Conservation (phyloP, 2,329 filamentous ascomycete genomes). For the Pestalotiopsis sp. region DNA sequence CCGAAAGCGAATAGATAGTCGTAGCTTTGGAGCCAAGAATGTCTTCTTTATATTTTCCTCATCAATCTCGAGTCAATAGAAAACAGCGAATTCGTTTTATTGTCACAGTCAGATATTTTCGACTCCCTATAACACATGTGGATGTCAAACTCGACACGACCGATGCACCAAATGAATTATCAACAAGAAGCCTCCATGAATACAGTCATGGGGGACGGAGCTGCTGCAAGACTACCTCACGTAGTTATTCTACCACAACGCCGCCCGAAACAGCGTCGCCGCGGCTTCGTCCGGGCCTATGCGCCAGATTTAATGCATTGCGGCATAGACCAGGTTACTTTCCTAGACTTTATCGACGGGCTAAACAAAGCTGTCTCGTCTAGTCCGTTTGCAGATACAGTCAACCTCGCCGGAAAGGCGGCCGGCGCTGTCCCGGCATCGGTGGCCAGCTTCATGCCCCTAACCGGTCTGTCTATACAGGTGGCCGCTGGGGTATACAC, state of each 20-base stretch:
- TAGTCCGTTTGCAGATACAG: conserved; percentile 12
- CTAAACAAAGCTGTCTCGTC: conserved; percentile 17
- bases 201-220: neutral
- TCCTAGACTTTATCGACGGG: conserved; percentile 26
- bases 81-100: too few species aligned
- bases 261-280: conserved; percentile 22
- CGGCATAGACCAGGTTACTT: conserved; percentile 25
- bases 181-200: neutral
- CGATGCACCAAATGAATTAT: too few species aligned
- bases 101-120: too few species aligned
- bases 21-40: neutral
- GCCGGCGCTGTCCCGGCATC: conserved; percentile 11
- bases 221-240: conserved; percentile 15
- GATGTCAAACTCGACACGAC: too few species aligned
- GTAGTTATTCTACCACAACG: conserved; percentile 26
- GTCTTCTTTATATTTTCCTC: neutral
- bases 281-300: conserved; percentile 28
- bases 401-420: conserved; percentile 18
- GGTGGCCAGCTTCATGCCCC: conserved; percentile 11
- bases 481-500: conserved; percentile 16
- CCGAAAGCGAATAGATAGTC: neutral
- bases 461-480: conserved; percentile 14
- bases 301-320: conserved; percentile 22
- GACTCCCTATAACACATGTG: too few species aligned
- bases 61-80: too few species aligned